Percentiles rank a stretch among this genome's conserved stretches.
Evolutionary conservation across 2,329 filamentous ascomycete species (phyloP).

Genomic region (Colletotrichum graminicola): DNA sequence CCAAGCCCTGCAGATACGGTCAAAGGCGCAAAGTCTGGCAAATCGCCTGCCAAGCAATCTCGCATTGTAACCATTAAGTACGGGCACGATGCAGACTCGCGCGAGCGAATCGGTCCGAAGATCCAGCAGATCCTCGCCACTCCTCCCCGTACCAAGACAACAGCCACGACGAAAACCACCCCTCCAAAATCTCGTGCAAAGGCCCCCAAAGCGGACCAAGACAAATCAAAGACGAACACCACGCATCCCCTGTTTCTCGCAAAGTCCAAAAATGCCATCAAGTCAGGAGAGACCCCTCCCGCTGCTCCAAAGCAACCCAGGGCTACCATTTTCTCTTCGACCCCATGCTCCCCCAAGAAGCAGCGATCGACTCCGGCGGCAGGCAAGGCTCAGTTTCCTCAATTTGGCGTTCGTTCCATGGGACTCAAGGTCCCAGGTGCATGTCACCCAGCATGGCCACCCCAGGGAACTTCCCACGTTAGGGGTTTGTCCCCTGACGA

Average conservation of each 20-base stretch:
- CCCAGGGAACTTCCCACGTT: slow-evolving; percentile 73
- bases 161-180: slow-evolving; percentile 46
- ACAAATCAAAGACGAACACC: slow-evolving; percentile 46
- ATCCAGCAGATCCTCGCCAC: slow-evolving; percentile 73
- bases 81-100: slow-evolving; percentile 54
- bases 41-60: slow-evolving; percentile 22
- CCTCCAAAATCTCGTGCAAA: slow-evolving; percentile 46
- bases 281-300: slow-evolving; percentile 42
- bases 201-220: slow-evolving; percentile 46
- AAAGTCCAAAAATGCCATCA: slow-evolving; percentile 39
- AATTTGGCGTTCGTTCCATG: slow-evolving; percentile 59
- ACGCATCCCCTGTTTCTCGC: slow-evolving; percentile 60
- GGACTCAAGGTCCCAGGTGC: slow-evolving; percentile 74
- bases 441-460: slow-evolving; percentile 78
- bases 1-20: slow-evolving; percentile 43
- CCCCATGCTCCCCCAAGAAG: slow-evolving; percentile 65
- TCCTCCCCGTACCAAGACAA: slow-evolving; percentile 23
- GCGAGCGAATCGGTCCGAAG: slow-evolving; percentile 64
- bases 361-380: slow-evolving; percentile 48
- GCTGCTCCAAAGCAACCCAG: slow-evolving; percentile 46
- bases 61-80: slow-evolving; percentile 32
- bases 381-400: slow-evolving; percentile 53
- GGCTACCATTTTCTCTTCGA: slow-evolving; percentile 63
- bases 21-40: slow-evolving; percentile 27
- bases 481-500: slow-evolving; percentile 56